phyloP scores from a whole-genome alignment of 768 basidiomycete species.

The Tulasnella sp. region DNA sequence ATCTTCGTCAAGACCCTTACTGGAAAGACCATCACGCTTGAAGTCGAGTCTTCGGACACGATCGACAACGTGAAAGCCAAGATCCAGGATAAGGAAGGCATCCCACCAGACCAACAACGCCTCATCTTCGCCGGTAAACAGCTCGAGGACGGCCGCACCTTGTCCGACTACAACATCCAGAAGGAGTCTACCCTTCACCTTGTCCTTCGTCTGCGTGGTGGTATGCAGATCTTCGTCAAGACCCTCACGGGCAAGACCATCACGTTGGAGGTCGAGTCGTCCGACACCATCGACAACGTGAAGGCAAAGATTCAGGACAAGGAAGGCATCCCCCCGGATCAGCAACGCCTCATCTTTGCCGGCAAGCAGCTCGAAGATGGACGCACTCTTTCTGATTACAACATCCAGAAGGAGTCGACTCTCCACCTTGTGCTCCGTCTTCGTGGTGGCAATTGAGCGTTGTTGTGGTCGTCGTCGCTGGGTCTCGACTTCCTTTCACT shows the following conservation, averaged over 20 bases:
- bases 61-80: constrained; percentile 29
- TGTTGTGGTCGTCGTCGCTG: neutral
- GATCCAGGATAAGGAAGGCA: constrained; percentile 24
- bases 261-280: constrained; percentile 40
- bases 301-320: constrained; percentile 24
- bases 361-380: constrained; percentile 38
- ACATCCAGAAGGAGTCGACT: constrained; percentile 20
- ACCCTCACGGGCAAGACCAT: constrained; percentile 29
- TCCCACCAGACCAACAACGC: too few relatives aligned
- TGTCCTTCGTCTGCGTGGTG: constrained; percentile 34
- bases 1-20: constrained; percentile 32
- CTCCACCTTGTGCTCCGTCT: constrained; percentile 21
- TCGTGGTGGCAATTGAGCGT: constrained; percentile 21
- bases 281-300: constrained; percentile 35
- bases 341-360: constrained; percentile 39
- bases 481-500: neutral
- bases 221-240: constrained; percentile 54
- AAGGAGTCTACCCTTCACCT: constrained; percentile 31
- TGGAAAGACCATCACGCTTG: constrained; percentile 38
- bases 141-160: constrained; percentile 84
- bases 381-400: constrained; percentile 25
- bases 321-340: constrained; percentile 27
- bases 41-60: too few relatives aligned
- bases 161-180: constrained; percentile 41
- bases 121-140: constrained; percentile 83